Conservation (phyloP, 352 stramenopile genomes). For the Globisporangium polare region DNA sequence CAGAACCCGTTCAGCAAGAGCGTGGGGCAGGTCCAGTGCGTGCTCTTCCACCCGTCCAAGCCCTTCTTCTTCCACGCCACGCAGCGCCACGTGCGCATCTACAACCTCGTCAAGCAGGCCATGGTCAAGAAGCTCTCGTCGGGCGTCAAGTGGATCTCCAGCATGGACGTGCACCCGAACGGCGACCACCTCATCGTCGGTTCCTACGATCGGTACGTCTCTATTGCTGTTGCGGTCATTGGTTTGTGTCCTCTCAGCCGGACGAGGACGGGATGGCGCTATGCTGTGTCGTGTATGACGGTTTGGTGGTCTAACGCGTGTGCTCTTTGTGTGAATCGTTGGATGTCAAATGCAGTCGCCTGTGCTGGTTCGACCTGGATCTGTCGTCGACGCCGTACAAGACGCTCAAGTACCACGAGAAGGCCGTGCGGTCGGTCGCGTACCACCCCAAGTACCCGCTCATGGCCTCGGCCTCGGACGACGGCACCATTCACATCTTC, state of each 20-base stretch:
- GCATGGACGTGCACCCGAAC: slow-evolving; percentile 96
- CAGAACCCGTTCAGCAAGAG: slow-evolving; percentile 98
- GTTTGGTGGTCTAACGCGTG: not conserved
- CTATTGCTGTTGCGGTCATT: not conserved
- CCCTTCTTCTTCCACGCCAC: slow-evolving; percentile 99
- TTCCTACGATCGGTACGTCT: slow-evolving; percentile 91
- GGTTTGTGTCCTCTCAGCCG: not conserved
- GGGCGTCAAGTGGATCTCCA: slow-evolving; percentile 99
- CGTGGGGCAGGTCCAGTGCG: slow-evolving; percentile 91
- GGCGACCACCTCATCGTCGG: slow-evolving; percentile 98
- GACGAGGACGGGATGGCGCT: not conserved
- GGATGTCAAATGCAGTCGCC: slow-evolving; percentile 36
- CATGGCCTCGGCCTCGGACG: slow-evolving; percentile 98
- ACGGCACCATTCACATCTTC: slow-evolving; percentile 99
- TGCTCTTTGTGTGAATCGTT: not conserved
- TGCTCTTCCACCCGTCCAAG: slow-evolving; percentile 98
- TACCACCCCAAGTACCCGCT: slow-evolving; percentile 97
- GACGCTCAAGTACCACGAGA: slow-evolving; percentile 98
- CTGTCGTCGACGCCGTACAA: slow-evolving; percentile 97
- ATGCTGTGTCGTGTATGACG: not conserved
- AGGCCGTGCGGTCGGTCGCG: slow-evolving; percentile 92
- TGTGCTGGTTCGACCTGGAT: slow-evolving; percentile 99
- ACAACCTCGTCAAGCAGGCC: slow-evolving; percentile 99
- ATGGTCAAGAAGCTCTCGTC: slow-evolving; percentile 97
- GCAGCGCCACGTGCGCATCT: slow-evolving; percentile 97